These are phyloP conservation scores for Torulaspora franciscae DNA, from an alignment of 805 yeast genomes.

Conservation along the genomic window DNA sequence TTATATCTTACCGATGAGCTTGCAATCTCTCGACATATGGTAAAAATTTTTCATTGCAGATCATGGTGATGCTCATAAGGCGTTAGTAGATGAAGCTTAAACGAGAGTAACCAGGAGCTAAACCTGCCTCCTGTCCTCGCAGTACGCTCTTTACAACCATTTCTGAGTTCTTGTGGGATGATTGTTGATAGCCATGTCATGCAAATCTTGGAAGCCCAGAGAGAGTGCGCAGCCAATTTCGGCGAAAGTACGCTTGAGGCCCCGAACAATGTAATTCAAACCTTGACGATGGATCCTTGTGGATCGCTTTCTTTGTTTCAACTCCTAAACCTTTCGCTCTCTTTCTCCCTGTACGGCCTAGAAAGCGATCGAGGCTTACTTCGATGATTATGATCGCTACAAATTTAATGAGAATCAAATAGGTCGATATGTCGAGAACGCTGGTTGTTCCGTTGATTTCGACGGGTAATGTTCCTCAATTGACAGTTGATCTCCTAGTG, in stretches of 20 bases:
- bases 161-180: too few relatives aligned
- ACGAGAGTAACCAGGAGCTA: not conserved
- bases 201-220: not conserved
- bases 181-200: too few relatives aligned
- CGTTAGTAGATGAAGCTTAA: not conserved
- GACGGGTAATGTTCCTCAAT: constrained; percentile 86
- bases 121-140: not conserved
- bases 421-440: constrained; percentile 32
- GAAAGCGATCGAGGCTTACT: too few relatives aligned
- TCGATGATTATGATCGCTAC: not conserved
- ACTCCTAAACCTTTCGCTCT: too few relatives aligned
- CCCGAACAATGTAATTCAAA: not conserved
- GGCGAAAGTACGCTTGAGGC: not conserved
- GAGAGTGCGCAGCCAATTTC: not conserved
- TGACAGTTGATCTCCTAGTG: constrained; percentile 66
- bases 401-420: not conserved
- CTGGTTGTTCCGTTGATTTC: constrained; percentile 78
- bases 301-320: too few relatives aligned
- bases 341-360: not conserved
- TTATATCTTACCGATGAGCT: not conserved
- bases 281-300: not conserved
- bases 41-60: constrained; percentile 7
- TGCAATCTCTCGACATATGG: not conserved
- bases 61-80: constrained; percentile 6
- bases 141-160: not conserved